Conservation (phyloP, 805 yeast species). For the Kodamaea neixiangensis region DNA sequence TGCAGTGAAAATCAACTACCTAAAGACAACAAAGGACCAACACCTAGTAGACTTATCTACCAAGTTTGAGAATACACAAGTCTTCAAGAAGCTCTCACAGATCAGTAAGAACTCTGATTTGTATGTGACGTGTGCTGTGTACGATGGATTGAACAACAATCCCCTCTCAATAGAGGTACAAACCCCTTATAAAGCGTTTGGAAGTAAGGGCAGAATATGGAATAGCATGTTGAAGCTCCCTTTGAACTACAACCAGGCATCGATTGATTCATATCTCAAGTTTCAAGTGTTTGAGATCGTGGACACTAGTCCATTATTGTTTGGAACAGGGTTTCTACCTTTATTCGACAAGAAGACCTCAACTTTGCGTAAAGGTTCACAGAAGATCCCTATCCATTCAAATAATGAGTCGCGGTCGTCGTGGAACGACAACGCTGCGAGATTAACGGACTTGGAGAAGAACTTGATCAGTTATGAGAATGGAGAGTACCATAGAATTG, state of each 20-base stretch:
- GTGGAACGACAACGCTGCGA: not conserved
- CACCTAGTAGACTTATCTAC: constrained; percentile 28
- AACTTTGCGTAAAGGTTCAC: constrained; percentile 71
- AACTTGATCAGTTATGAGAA: constrained; percentile 63
- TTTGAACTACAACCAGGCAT: constrained; percentile 68
- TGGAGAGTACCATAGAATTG: constrained; percentile 60
- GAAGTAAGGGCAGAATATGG: constrained; percentile 53
- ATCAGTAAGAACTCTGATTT: constrained; percentile 38
- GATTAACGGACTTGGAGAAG: constrained; percentile 43
- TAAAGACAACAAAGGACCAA: constrained; percentile 22
- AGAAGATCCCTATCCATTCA: constrained; percentile 39
- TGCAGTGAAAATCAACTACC: constrained; percentile 33
- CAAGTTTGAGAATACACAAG: constrained; percentile 36
- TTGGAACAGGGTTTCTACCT: constrained; percentile 61
- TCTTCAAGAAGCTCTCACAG: constrained; percentile 34
- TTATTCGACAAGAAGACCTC: constrained; percentile 57
- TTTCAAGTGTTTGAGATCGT: constrained; percentile 70
- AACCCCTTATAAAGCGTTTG: constrained; percentile 36
- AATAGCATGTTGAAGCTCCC: constrained; percentile 75
- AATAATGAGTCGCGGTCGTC: not conserved
- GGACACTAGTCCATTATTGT: constrained; percentile 50
- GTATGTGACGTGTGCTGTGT: constrained; percentile 31
- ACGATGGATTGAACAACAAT: constrained; percentile 33
- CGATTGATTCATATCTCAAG: constrained; percentile 57
- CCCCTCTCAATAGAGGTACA: constrained; percentile 32